Evolutionary conservation across 768 basidiomycete genomes (phyloP), one percentile per base, ranked within the genome.

Genomic region (Cubamyces lactineus): DNA sequence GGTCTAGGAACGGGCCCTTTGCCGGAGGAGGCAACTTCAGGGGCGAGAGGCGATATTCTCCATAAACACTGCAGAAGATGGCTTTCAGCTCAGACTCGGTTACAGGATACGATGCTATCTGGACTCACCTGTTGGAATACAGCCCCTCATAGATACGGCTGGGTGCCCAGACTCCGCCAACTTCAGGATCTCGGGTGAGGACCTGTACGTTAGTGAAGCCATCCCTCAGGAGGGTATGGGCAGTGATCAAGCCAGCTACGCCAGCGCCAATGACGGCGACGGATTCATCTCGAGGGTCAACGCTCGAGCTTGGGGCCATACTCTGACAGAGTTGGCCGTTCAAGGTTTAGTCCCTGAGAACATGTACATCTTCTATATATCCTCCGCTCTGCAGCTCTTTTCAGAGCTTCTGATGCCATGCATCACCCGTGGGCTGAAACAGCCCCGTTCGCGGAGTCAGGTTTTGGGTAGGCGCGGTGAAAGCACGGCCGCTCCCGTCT

Each of bases 151-250:
- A 87, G 0, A 87, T 73, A 3, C 85, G 76, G 15, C 79, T 77
- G n/a, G 70, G 74, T 7, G 80, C 76, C 87, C 87, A 88, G 1
- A 83, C 81, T 1, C 87, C 87, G 21, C 87, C 87, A 2, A 77
- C 75, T 3, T 79, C 76, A n/a, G 68, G 72, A 69, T 88, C 87
- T 26, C 81, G 75, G 17, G 86, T 82, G 39, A 88, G 69, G 11
- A 89, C 66, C 39, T 82, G 79, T 1, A 89, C 79, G 43, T 81
- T 66, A 11, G 69, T 72, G 69, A 88, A 88, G 0, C 86, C 86
- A 57, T 88, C 87, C 45, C 77, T 74, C 16, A 82, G 68, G 7
- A 88, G 77, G 15, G 80, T 79, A 39, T 86, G 75, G 1, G 84
- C 84, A 3, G 82, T 86, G 65, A 87, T 82, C 21, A 87, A 75